Evolutionary conservation across 2,329 filamentous ascomycete species (phyloP), one percentile per base, ranked within the genome.

Genomic region (Nigrograna mackinnonii): DNA sequence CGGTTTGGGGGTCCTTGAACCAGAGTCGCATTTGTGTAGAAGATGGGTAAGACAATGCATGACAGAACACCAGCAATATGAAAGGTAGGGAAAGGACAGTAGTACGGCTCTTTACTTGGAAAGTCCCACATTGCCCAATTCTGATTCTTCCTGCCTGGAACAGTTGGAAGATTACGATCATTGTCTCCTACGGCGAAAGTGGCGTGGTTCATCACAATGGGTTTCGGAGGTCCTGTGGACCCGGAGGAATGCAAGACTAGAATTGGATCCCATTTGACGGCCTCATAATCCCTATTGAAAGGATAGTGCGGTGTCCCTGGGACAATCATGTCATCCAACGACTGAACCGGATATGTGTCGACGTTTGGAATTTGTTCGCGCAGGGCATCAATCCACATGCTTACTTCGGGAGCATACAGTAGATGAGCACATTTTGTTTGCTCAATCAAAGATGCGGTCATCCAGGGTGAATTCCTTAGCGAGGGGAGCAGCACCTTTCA

Each of bases 231-330:
- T 3, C 67, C 66, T 0, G 66, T 70, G 0, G 63, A 61, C 1
- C 67, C 67, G 17, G 62, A 66, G 1, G 67, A 64, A 43, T 69
- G 66, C 22, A 68, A 24, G 2, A 67, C 52, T 1, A 57, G 41
- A 13, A 64, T 35, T 2, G 44, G 53, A 34, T 68, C 62, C 22
- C 40, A 24, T 13, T 39, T 35, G 21, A 54, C 52, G n/a, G 52
- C 50, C 4, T 52, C 54, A 22, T 52, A 64, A 3, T 13, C 7
- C 21, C 43, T 44, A 13, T 41, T 21, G 22, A 40, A 50, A 2
- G 22, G 32, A 39, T 39, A 42, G 28, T 47, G 36, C 24, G 33
- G 22, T 19, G 30, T 37, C 6, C 26, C 30, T 17, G 39, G 26
- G 32, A n/a, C 18, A 13, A 42, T 37, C 12, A 46, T 26, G 13